These are phyloP conservation scores for Polygonum maritimum DNA, from an alignment of 148 eudicot species.

Conservation along the genomic window DNA sequence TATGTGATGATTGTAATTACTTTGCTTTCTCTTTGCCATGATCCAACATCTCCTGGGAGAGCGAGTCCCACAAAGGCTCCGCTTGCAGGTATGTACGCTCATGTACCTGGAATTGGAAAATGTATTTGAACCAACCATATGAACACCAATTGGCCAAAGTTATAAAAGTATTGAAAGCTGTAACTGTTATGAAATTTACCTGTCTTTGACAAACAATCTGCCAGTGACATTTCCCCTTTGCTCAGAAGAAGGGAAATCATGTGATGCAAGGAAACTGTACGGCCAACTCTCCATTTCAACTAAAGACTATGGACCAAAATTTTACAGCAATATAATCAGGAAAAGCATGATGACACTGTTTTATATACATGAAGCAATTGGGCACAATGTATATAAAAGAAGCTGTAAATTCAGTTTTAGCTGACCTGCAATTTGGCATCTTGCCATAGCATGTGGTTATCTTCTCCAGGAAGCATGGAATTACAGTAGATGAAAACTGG, in stretches of 20 bases:
- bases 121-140: neutral
- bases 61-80: slow-evolving; percentile 88
- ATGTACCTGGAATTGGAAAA: neutral
- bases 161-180: neutral
- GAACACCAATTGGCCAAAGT: neutral
- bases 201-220: slow-evolving; percentile 10
- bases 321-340: neutral
- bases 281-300: slow-evolving; percentile 71
- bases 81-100: slow-evolving; percentile 23
- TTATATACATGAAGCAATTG: too few species aligned
- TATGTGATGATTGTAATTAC: slow-evolving; percentile 24
- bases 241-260: slow-evolving; percentile 58
- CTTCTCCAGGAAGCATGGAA: slow-evolving; percentile 33
- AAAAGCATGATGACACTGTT: too few species aligned
- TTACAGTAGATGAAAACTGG: slow-evolving; percentile 88
- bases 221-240: slow-evolving; percentile 57
- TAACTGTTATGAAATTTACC: neutral
- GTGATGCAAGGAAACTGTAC: slow-evolving; percentile 68
- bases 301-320: slow-evolving; percentile 27
- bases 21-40: slow-evolving; percentile 97
- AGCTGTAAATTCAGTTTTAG: neutral
- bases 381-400: too few species aligned
- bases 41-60: slow-evolving; percentile 77
- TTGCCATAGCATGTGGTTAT: slow-evolving; percentile 65
- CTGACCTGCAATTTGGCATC: slow-evolving; percentile 83